Base-by-base conservation (phyloP, 2,329 filamentous ascomycete genomes). In the Sclerotinia trifoliorum region DNA sequence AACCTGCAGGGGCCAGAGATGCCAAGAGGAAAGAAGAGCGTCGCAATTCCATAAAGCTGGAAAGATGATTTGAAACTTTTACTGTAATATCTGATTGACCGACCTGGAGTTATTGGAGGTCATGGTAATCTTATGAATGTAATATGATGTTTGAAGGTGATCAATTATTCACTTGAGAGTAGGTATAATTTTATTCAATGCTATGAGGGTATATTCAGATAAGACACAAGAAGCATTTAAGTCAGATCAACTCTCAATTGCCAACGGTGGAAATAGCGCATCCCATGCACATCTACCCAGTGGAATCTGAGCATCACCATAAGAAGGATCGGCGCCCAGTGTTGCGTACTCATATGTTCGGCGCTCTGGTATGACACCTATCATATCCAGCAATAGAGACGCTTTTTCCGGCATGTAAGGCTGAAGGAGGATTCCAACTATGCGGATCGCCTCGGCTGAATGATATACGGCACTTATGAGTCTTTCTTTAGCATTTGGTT, bases 321-420 rank as follows among this genome's bases (percentile, higher is more conserved):
- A 98, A 1, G 83, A 81, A 48, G 82, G 75, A 79, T 98, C 95
- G 11, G 80, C 82, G 1, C 88, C 88, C 39, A 88, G 80, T 35
- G 73, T 77, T 6, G 92, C 90, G 76, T 87, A 85, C 24, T 84
- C 81, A 69, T 93, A 85, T 0, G 81, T 85, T 68, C 94, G 84
- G 65, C 85, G 85, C 13, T 85, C 82, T 11, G 81, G 77, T 3
- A 82, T 80, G 5, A 99, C 93, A 1, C 91, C 90, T 11, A 99
- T 81, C 75, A 90, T 85, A 77, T 97, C 90, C 0, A 99, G 84
- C 44, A 97, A 79, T 72, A 86, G 81, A 15, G 80, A 79, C 58
- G 92, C 86, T 78, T 96, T 96, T 52, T 81, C 83, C 0, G 95
- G 95, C 85, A 99, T 96, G 76, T 94, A 92, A 1, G 95, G 93